These are phyloP conservation scores for Cutaneotrichosporon sp. DNA, from an alignment of 1,284 basidiomycete genomes.

Conservation along the genomic window DNA sequence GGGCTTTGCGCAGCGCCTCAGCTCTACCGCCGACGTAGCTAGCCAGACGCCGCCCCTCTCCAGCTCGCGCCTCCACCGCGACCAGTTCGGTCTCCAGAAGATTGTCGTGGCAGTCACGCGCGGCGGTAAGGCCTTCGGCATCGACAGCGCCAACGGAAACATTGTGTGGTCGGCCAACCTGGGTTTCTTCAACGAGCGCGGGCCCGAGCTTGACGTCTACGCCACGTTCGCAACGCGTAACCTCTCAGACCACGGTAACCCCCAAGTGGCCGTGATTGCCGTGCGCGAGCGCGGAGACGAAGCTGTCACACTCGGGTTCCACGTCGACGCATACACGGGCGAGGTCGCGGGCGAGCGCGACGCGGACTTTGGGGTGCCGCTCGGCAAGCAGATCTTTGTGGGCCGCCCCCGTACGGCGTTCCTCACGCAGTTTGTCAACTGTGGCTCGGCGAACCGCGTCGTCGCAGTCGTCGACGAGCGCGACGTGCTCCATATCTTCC, in stretches of 20 bases:
- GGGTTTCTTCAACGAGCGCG: conserved; percentile 29
- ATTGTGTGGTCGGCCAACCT: conserved; percentile 68
- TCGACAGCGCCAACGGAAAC: conserved; percentile 71
- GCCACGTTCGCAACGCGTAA: conserved; percentile 36
- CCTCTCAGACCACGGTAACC: conserved; percentile 31
- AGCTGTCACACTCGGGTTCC: conserved; percentile 61
- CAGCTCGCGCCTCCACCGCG: conserved; percentile 54
- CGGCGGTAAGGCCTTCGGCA: conserved; percentile 71
- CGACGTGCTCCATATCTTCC: conserved; percentile 41
- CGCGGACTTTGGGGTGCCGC: conserved; percentile 21
- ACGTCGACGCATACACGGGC: conserved; percentile 73
- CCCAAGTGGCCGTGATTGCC: conserved; percentile 40
- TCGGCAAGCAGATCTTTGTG: conserved; percentile 32
- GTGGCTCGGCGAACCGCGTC: conserved; percentile 35
- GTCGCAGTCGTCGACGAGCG: conserved; percentile 37
- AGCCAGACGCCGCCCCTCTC: conserved; percentile 44
- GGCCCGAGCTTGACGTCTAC: conserved; percentile 33
- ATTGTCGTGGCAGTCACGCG: conserved; percentile 68
- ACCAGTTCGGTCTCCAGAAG: conserved; percentile 83
- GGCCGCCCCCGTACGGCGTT: conserved; percentile 34
- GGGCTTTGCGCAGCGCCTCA: conserved; percentile 66
- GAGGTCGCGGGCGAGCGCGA: conserved; percentile 44
- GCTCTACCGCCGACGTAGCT: conserved; percentile 60
- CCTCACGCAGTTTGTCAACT: conserved; percentile 40
- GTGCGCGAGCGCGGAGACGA: conserved; percentile 8